A percentile compares a stretch with the other conserved stretches of the same genome.
Conservation (phyloP, 768 basidiomycete species). For the Lentinula detonsa region DNA sequence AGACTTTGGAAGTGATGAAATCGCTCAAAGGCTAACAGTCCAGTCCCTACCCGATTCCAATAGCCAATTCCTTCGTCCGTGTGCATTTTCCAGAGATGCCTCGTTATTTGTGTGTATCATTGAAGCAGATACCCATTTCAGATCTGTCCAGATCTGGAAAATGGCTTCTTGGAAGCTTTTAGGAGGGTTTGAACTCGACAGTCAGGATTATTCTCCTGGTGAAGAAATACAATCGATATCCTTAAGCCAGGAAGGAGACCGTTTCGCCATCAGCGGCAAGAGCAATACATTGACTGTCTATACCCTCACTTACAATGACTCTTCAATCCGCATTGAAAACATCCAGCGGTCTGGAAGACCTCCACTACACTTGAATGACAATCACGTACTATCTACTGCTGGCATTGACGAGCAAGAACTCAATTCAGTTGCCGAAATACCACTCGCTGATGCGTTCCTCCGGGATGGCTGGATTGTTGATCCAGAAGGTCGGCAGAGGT, state of each 20-base stretch:
- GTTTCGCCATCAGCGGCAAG: background rate
- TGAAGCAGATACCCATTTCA: background rate
- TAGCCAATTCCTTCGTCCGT: background rate
- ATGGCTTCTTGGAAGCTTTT: background rate
- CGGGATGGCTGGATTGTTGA: conserved; percentile 2
- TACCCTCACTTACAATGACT: background rate
- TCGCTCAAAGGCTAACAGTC: background rate
- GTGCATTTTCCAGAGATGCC: background rate
- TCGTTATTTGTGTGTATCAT: background rate
- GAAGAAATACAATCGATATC: background rate
- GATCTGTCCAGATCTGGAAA: background rate
- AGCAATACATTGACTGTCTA: background rate
- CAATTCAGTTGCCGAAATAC: background rate
- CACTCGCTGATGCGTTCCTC: background rate
- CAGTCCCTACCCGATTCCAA: background rate
- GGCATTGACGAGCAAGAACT: background rate
- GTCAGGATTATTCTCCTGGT: background rate
- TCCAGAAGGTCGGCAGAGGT: background rate
- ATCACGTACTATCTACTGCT: background rate
- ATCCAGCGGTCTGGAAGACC: background rate
- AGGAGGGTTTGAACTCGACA: background rate
- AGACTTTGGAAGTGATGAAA: background rate
- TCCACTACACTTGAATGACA: background rate
- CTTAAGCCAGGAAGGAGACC: background rate
- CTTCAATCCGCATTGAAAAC: background rate